Base-by-base conservation (phyloP, 2,329 filamentous ascomycete genomes). In the Botrytis galanthina region DNA sequence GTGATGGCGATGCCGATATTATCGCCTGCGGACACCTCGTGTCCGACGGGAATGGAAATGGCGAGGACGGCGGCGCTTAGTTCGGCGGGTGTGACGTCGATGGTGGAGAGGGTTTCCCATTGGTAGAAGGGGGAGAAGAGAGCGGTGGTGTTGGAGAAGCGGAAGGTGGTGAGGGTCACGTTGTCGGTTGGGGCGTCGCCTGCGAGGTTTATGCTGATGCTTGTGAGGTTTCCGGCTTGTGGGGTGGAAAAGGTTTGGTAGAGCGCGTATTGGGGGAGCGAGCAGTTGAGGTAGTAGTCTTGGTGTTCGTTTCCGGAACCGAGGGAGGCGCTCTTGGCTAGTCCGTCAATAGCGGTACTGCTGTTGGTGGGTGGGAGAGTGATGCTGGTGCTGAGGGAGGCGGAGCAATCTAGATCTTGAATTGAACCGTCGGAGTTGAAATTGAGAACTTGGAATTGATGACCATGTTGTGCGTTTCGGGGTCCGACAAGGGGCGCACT, bases 171-270 rank as follows among this genome's bases (percentile, higher is more conserved):
- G 35, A 77, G 42, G 6, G 73, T 73, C 6, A 75, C 54, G 26
- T 75, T 76, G 18, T 54, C 73, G 18, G 73, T 76, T 12, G 75
- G 74, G 26, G 37, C 46, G 22, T 63, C 71, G 35, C 73, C 72
- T 9, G 76, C 77, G n/a, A 78, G 67, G 22, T 78, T 79, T 1
- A 78, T 20, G 32, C 74, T 73, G 18, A 78, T 66, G 44, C 73
- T 66, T 7, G 68, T 59, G 2, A 79, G 48, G 6, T 37, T 74
- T 9, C 78, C 77, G 32, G 74, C 35, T 57, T 73, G 75, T 18
- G 75, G 74, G 18, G 75, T 69, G 4, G 73, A 62, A 70, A 74
- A 78, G 3, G 77, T 78, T 72, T 78, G 77, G 60, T 77, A 78
- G 59, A 78, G 73, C 32, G 68, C 61, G 72, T 73, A 75, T 26